Evolutionary conservation across 805 yeast genomes (phyloP).

Genomic region (Saturnispora silvae): DNA sequence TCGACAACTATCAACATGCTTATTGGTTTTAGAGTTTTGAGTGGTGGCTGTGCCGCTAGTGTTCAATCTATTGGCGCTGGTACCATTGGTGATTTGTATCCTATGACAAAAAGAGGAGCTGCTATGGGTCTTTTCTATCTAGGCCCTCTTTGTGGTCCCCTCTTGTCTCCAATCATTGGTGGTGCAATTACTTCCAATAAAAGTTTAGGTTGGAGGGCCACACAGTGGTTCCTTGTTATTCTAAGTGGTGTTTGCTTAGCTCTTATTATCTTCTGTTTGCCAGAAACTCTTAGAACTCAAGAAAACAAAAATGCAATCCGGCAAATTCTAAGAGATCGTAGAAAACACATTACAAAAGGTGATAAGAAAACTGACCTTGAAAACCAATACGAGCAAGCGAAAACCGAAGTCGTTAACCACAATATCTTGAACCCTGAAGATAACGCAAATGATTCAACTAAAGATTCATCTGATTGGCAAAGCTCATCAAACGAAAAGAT

Average conservation of each 20-base stretch:
- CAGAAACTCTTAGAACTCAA: conserved; percentile 67
- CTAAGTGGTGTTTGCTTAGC: conserved; percentile 45
- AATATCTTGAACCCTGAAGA: not conserved
- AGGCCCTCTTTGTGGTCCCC: conserved; percentile 76
- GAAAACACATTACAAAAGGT: conserved; percentile 12
- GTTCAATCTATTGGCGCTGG: conserved; percentile 91
- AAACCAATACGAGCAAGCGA: conserved; percentile 1
- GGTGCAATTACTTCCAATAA: conserved; percentile 50
- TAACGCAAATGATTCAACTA: not conserved
- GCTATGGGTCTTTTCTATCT: conserved; percentile 75
- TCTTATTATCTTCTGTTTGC: conserved; percentile 46
- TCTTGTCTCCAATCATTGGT: conserved; percentile 70
- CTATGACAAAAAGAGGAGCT: conserved; percentile 57
- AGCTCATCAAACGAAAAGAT: not conserved
- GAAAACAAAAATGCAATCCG: conserved; percentile 49
- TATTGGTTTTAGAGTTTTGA: conserved; percentile 56
- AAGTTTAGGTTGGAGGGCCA: conserved; percentile 79
- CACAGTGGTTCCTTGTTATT: conserved; percentile 76
- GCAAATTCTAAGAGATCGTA: conserved; percentile 32
- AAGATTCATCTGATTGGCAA: not conserved
- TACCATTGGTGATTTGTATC: conserved; percentile 64
- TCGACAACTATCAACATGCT: conserved; percentile 51
- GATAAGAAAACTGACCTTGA: conserved; percentile 10
- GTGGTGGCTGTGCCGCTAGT: conserved; percentile 76
- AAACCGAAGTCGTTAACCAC: no score